These are phyloP conservation scores for Epichloe glyceriae DNA, from an alignment of 2,329 filamentous ascomycete species.

Conservation along the genomic window DNA sequence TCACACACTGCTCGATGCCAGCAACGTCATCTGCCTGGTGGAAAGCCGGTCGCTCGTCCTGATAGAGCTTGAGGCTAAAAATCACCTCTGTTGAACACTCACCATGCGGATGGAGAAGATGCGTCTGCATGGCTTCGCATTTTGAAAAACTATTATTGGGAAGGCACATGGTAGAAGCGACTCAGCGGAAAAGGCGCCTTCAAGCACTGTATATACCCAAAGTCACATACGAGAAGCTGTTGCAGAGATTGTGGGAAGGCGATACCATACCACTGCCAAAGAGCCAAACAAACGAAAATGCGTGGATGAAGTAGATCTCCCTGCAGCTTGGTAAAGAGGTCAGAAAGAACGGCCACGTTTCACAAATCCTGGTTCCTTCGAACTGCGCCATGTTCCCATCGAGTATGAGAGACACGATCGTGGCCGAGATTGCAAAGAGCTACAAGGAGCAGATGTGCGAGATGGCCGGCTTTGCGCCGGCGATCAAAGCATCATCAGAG, in stretches of 20 bases:
- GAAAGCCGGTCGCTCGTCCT: conserved; percentile 32
- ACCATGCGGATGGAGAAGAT: conserved; percentile 13
- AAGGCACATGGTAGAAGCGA: neutral
- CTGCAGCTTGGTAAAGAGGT: conserved; percentile 26
- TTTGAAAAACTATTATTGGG: conserved; percentile 12
- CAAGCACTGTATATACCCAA: conserved; percentile 1
- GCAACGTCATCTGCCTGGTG: conserved; percentile 29
- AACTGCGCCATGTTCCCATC: conserved; percentile 9
- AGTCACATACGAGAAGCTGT: conserved; percentile 6
- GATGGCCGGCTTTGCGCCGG: conserved; percentile 3
- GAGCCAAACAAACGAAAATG: conserved; percentile 17
- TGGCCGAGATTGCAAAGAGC: conserved; percentile 16
- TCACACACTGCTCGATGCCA: conserved; percentile 34
- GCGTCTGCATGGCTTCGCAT: conserved; percentile 24
- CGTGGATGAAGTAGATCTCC: conserved; percentile 32
- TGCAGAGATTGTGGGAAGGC: conserved; percentile 18
- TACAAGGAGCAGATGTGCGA: conserved; percentile 1
- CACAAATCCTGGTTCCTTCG: conserved; percentile 15
- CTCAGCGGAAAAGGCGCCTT: conserved; percentile 1
- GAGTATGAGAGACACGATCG: conserved; percentile 11
- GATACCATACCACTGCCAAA: conserved; percentile 13
- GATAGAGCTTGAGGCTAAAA: conserved; percentile 28
- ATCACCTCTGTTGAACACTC: conserved; percentile 19
- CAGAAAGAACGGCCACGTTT: conserved; percentile 9
- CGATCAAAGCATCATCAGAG: neutral